Evolutionary conservation across 495 filamentous ascomycete species (phyloP).

Genomic region (Podospora tetraspora): DNA sequence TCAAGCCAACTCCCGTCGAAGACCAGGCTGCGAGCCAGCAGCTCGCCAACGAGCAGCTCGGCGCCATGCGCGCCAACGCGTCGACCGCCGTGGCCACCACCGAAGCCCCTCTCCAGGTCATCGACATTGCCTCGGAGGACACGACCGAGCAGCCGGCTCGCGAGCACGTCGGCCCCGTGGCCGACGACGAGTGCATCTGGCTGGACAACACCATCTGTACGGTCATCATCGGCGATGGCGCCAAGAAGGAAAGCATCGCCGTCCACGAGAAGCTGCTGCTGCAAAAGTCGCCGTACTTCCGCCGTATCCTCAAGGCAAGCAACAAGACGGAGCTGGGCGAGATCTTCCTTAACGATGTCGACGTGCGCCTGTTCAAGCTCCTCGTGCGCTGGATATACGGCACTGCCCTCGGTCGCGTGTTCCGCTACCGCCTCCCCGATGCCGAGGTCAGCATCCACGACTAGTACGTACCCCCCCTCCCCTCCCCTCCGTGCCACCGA

Average conservation of each 20-base stretch:
- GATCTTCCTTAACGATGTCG: conserved; percentile 15
- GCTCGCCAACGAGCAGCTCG: neutral
- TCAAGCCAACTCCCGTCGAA: neutral
- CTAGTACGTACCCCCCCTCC: conserved; percentile 19
- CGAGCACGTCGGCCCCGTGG: neutral
- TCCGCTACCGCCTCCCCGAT: conserved; percentile 19
- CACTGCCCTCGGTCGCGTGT: conserved; percentile 21
- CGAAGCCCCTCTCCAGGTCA: neutral
- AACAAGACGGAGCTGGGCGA: conserved; percentile 1
- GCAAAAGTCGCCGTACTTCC: conserved; percentile 23
- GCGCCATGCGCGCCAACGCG: neutral
- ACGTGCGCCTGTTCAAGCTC: conserved; percentile 23
- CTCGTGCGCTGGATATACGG: conserved; percentile 30
- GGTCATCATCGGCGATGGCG: conserved; percentile 18
- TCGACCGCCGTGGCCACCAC: neutral
- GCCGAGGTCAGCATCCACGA: conserved; percentile 19
- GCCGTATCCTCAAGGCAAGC: conserved; percentile 10
- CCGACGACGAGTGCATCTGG: neutral
- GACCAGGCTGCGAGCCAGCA: neutral
- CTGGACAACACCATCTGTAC: conserved; percentile 11
- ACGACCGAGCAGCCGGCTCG: neutral
- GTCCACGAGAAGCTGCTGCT: conserved; percentile 28
- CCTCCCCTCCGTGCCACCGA: neutral
- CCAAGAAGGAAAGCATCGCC: conserved; percentile 12
- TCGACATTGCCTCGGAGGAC: neutral